phyloP scores from a whole-genome alignment of 2,329 filamentous ascomycete species.

The Microcyclosporella mali region DNA sequence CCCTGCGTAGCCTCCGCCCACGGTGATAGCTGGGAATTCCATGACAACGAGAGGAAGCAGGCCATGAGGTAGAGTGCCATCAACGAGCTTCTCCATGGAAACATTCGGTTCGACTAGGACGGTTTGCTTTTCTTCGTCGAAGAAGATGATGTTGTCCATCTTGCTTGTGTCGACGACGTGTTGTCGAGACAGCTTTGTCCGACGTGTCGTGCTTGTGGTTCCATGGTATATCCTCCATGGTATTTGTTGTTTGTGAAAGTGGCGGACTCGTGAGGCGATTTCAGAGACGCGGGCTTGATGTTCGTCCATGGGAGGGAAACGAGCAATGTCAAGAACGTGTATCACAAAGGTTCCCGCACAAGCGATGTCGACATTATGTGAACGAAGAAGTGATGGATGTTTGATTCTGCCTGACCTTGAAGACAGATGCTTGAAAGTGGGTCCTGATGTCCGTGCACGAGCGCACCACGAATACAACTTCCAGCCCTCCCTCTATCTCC shows the following conservation, averaged over 20 bases:
- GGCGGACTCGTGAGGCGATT: conserved; percentile 9
- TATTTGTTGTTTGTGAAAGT: conserved; percentile 42
- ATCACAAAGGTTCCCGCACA: too few species aligned
- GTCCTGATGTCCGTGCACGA: too few species aligned
- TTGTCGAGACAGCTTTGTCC: conserved; percentile 32
- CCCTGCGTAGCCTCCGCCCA: conserved; percentile 60
- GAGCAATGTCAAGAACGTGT: too few species aligned
- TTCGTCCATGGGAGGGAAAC: conserved; percentile 6
- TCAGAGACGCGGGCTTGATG: conserved; percentile 10
- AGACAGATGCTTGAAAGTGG: too few species aligned
- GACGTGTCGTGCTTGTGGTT: conserved; percentile 48
- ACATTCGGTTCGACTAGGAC: conserved; percentile 62
- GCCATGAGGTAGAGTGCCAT: conserved; percentile 49
- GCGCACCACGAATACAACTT: too few species aligned
- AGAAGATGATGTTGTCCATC: conserved; percentile 42
- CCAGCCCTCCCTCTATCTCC: too few species aligned
- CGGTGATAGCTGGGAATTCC: conserved; percentile 63
- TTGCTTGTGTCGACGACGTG: conserved; percentile 44
- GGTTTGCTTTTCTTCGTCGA: conserved; percentile 39
- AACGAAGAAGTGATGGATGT: too few species aligned
- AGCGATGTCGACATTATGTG: too few species aligned
- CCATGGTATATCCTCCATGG: conserved; percentile 54
- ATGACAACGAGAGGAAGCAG: conserved; percentile 61
- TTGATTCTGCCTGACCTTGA: too few species aligned
- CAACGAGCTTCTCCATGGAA: conserved; percentile 59